Conservation (phyloP, 495 filamentous ascomycete genomes). For the Annulohypoxylon bovei region DNA sequence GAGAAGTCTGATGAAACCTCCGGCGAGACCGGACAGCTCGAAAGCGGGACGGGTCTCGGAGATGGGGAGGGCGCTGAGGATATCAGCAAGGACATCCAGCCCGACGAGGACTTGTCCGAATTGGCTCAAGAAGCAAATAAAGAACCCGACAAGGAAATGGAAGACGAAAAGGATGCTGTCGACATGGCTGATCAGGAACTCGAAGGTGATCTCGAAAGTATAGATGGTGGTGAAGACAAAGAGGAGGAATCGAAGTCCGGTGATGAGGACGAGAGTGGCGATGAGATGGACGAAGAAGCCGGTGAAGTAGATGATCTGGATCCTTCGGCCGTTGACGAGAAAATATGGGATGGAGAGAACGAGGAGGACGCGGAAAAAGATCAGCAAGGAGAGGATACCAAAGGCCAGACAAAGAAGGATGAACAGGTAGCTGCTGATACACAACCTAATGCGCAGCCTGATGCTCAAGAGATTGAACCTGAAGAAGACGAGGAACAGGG, state of each 20-base stretch:
- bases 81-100: slow-evolving; percentile 94
- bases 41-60: slow-evolving; percentile 95
- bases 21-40: slow-evolving; percentile 76
- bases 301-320: slow-evolving; percentile 91
- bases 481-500: slow-evolving; percentile 60
- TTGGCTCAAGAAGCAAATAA: slow-evolving; percentile 83
- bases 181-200: slow-evolving; percentile 94
- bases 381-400: slow-evolving; percentile 75
- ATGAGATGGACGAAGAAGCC: slow-evolving; percentile 85
- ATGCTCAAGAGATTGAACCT: slow-evolving; percentile 63
- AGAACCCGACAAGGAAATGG: slow-evolving; percentile 73
- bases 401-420: slow-evolving; percentile 71
- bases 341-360: slow-evolving; percentile 91
- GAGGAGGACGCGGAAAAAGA: slow-evolving; percentile 83
- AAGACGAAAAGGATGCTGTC: slow-evolving; percentile 88
- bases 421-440: slow-evolving; percentile 70
- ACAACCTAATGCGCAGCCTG: slow-evolving; percentile 66
- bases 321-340: slow-evolving; percentile 90
- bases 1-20: slow-evolving; percentile 76
- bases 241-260: slow-evolving; percentile 63
- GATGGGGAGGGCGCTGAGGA: slow-evolving; percentile 95
- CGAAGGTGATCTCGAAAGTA: slow-evolving; percentile 79
- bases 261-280: slow-evolving; percentile 65
- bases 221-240: slow-evolving; percentile 64
- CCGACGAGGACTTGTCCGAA: slow-evolving; percentile 92